Evolutionary conservation across 306 rosid genomes (phyloP).

Genomic region (Quercus agrifolia): DNA sequence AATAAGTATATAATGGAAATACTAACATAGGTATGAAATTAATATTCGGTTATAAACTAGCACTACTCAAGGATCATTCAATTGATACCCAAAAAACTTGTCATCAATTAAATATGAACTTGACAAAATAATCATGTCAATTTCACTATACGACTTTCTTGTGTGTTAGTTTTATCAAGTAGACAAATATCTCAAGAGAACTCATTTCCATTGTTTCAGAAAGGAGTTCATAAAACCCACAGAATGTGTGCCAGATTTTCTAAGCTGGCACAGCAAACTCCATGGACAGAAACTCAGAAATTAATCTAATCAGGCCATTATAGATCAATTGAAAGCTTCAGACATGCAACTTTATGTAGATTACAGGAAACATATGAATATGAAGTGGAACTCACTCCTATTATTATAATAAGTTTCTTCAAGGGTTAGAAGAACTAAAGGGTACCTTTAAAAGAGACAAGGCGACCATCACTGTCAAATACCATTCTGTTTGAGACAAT

Average conservation of each 20-base stretch:
- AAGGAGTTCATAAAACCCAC: neutral
- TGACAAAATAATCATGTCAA: neutral
- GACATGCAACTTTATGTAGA: neutral
- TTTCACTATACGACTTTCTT: neutral
- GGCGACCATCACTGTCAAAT: conserved; percentile 57
- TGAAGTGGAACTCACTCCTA: neutral
- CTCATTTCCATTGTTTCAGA: neutral
- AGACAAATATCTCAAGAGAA: neutral
- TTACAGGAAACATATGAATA: neutral
- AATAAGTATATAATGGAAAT: neutral
- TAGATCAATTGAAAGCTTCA: neutral
- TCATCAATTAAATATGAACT: neutral
- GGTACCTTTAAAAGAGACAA: conserved; percentile 79
- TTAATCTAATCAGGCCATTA: neutral
- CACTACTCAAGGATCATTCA: neutral
- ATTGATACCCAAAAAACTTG: neutral
- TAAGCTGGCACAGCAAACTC: neutral
- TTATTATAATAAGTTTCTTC: neutral
- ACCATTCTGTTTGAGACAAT: conserved; percentile 87
- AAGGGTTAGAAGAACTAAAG: neutral
- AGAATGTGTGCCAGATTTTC: neutral
- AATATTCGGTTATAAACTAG: neutral
- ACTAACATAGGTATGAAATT: neutral
- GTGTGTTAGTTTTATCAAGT: neutral
- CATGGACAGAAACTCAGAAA: neutral